Evolutionary conservation across 2,329 filamentous ascomycete species (phyloP).

Genomic region (Stemphylium lycopersici): DNA sequence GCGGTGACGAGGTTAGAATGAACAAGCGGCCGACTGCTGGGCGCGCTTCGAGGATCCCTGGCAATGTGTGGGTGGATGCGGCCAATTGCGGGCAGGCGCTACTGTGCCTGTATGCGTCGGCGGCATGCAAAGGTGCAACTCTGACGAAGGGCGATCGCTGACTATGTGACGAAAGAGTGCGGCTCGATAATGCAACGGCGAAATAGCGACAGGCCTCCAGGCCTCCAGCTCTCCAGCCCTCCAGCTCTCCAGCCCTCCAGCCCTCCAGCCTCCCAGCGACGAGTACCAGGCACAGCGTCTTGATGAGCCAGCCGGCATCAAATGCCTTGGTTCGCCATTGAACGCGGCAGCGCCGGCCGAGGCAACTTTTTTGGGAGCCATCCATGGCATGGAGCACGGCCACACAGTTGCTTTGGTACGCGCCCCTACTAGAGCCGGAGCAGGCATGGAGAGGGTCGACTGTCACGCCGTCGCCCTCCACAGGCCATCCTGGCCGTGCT

Average conservation of each 20-base stretch:
- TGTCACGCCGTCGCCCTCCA: conserved; percentile 3
- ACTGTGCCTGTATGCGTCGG: conserved; percentile 29
- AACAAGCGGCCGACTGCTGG: conserved; percentile 23
- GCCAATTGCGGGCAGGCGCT: conserved; percentile 32
- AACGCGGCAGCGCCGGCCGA: conserved; percentile 10
- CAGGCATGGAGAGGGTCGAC: conserved; percentile 2
- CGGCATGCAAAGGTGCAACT: conserved; percentile 31
- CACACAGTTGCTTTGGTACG: conserved; percentile 14
- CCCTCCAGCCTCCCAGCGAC: too few species aligned
- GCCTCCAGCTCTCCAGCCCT: too few species aligned
- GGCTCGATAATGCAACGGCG: too few species aligned
- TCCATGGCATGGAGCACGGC: conserved; percentile 6
- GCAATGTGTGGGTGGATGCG: conserved; percentile 21
- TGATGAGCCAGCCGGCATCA: neutral
- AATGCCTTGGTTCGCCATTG: neutral
- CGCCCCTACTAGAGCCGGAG: conserved; percentile 13
- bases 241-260: too few species aligned
- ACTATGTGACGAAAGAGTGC: neutral
- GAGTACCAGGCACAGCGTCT: neutral
- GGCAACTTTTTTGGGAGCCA: neutral
- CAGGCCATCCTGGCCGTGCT: conserved; percentile 3
- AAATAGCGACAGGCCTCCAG: too few species aligned
- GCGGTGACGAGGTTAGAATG: conserved; percentile 33
- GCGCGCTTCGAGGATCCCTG: conserved; percentile 28
- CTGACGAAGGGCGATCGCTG: conserved; percentile 27